These are phyloP conservation scores for Pezicula radicicola DNA, from an alignment of 2,329 filamentous ascomycete species.

Conservation along the genomic window DNA sequence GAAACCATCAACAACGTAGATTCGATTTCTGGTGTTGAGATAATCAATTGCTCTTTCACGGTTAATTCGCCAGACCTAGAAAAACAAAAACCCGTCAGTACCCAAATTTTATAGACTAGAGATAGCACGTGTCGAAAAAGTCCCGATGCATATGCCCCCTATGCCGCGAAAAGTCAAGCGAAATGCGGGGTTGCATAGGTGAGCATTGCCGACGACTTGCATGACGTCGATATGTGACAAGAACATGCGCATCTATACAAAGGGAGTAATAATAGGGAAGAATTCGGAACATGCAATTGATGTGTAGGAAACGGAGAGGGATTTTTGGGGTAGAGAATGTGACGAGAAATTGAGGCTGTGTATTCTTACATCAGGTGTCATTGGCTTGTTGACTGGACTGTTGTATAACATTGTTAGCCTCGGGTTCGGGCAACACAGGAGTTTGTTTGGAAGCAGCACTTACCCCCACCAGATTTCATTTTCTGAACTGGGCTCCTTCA, in stretches of 20 bases:
- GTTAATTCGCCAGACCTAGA: slow-evolving; percentile 98
- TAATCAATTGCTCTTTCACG: slow-evolving; percentile 98
- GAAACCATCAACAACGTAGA: slow-evolving; percentile 97
- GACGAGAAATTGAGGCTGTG: slow-evolving; percentile 7
- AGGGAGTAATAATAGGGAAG: background rate
- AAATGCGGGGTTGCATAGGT: background rate
- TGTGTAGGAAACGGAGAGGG: background rate
- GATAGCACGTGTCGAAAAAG: slow-evolving; percentile 1
- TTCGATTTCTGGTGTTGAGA: slow-evolving; percentile 96
- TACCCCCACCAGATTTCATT: slow-evolving; percentile 94
- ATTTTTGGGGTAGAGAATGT: slow-evolving; percentile 8
- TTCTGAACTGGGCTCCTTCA: slow-evolving; percentile 85
- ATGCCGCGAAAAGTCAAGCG: background rate
- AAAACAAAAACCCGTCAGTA: slow-evolving; percentile 10
- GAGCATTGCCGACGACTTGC: background rate
- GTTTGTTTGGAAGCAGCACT: slow-evolving; percentile 1
- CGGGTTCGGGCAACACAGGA: background rate
- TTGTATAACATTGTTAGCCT: background rate
- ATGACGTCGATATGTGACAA: background rate
- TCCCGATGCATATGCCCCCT: background rate
- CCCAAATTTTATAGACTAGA: background rate
- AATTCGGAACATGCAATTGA: too few species aligned
- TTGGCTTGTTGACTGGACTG: slow-evolving; percentile 93
- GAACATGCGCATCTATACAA: background rate
- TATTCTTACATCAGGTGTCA: slow-evolving; percentile 85